Evolutionary conservation across 257 asterid species (phyloP), one percentile per base, ranked within the genome.

Genomic region (Handroanthus guayacan): DNA sequence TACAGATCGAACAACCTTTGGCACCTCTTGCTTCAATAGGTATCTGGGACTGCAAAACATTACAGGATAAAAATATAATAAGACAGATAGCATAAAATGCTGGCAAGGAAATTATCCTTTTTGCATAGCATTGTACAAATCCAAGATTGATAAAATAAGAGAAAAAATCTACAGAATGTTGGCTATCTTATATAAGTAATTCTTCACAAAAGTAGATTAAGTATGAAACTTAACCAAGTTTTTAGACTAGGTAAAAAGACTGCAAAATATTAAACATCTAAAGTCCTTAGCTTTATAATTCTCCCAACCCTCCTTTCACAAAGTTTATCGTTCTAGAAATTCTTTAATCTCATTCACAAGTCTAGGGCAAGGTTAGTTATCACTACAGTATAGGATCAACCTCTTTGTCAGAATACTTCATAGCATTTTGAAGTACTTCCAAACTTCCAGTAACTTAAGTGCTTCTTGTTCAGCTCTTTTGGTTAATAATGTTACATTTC

Each of bases 1-100:
- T 67, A 93, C 87, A 72, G 98, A 93, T 83, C 98, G 89, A 75
- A 93, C 95, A 76, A 95, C 89, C 86, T 95, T 95, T 62, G 98
- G 95, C 76, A 95, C 99, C 82, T 93, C 99, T 86, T 90, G 97
- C 89, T 93, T 95, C 92, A 95, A 75, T 66, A 91, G 85, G 85
- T 92, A 93, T 85, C 93, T 95, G 69, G 97, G 96, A 84, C 99
- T 95, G 91, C 84, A 83, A 36, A 72, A 67, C 37, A 78, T 72
- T 62, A 60, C 78, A 78, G 79, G 8, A 75, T 34, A 25, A 31
- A 31, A 62, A 52, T 5, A 60, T 16, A 58, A 62, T 37, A 77
- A 69, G 57, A 43, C 57, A 71, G 70, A 57, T 12, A 62, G 12
- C n/a, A 61, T 5, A 36, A 70, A 43, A 8, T 62, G 66, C 62